Percentiles rank a stretch among this genome's conserved stretches.
phyloP scores from a whole-genome alignment of 1,284 basidiomycete species.

The Microbotryomycetes sp. region DNA sequence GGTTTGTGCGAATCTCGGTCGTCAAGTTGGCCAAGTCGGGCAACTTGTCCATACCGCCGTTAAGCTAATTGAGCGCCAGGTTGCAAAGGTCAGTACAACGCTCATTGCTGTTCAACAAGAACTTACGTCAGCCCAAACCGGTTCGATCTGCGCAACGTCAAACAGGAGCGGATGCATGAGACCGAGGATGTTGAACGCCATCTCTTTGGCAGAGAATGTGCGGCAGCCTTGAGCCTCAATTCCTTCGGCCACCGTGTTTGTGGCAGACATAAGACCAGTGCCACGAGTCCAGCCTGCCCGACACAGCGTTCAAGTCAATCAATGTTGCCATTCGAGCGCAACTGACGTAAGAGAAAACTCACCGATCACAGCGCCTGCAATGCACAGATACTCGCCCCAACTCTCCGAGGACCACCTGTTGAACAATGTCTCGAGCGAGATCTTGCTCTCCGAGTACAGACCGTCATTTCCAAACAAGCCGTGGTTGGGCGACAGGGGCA shows the following conservation, averaged over 20 bases:
- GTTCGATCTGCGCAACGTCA: conserved; percentile 99
- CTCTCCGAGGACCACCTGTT: conserved; percentile 97
- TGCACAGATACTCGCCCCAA: conserved; percentile 97
- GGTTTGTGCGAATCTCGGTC: conserved; percentile 67
- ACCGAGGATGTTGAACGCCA: conserved; percentile 99
- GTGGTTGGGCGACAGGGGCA: conserved; percentile 95
- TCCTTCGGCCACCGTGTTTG: conserved; percentile 89
- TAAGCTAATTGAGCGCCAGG: too few relatives aligned
- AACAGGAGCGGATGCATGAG: conserved; percentile 97
- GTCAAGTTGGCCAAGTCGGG: conserved; percentile 91
- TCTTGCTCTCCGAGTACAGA: conserved; percentile 96
- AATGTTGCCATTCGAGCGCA: neutral
- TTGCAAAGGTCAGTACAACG: too few relatives aligned
- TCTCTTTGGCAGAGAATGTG: conserved; percentile 98
- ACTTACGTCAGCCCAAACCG: conserved; percentile 81
- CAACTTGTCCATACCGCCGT: conserved; percentile 94
- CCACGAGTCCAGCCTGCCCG: conserved; percentile 78
- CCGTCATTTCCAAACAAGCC: conserved; percentile 97
- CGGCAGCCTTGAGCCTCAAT: conserved; percentile 89
- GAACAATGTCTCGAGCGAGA: conserved; percentile 94
- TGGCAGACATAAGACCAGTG: conserved; percentile 94
- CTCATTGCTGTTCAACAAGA: neutral
- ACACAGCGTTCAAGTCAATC: conserved; percentile 34
- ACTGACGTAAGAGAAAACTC: conserved; percentile 37
- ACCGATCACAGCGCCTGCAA: conserved; percentile 97